Conservation (phyloP, 345 rosid genomes). For the Lenwebbia sp. region DNA sequence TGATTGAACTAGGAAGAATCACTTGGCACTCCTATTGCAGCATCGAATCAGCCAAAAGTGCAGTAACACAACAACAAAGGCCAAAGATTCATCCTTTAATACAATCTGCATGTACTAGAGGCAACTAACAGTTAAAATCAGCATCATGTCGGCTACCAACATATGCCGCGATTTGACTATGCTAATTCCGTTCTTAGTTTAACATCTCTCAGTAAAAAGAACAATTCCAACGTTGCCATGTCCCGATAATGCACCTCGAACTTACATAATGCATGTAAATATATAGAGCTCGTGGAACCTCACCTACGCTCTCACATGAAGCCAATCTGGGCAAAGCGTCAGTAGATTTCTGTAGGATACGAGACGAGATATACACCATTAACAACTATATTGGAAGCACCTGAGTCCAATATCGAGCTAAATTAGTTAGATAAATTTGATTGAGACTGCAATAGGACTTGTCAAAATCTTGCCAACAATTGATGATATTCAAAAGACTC, state of each 20-base stretch:
- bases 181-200: background rate
- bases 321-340: background rate
- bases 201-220: background rate
- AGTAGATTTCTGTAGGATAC: background rate
- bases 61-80: background rate
- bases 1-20: background rate
- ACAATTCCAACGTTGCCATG: background rate
- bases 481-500: background rate
- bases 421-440: background rate
- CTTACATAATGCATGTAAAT: background rate
- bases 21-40: background rate
- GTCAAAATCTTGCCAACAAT: background rate
- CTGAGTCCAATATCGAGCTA: background rate
- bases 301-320: background rate
- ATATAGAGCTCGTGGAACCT: background rate
- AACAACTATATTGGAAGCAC: background rate
- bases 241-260: background rate
- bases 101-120: background rate
- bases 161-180: slow-evolving; percentile 1
- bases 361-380: background rate
- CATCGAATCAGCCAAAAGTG: background rate
- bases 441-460: background rate
- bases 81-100: background rate
- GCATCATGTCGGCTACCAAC: background rate
- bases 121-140: background rate